Conservation (phyloP, 257 asterid species). For the Solanum tarapatanum region DNA sequence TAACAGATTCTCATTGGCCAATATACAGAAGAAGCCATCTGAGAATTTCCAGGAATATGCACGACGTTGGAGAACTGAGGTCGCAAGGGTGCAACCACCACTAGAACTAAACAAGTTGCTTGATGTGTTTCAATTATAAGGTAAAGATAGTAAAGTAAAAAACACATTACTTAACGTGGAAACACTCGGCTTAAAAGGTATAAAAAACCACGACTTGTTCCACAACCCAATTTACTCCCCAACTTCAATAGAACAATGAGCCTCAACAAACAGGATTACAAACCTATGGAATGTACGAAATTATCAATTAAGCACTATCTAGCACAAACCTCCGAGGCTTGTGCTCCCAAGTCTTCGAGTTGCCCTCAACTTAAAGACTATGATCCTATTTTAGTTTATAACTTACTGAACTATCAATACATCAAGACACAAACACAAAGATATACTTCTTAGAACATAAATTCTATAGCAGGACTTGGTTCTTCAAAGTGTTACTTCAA, state of each 20-base stretch:
- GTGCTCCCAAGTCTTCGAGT: not conserved
- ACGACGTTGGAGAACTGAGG: too few relatives aligned
- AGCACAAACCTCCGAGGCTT: not conserved
- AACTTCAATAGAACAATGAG: not conserved
- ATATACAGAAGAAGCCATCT: too few relatives aligned
- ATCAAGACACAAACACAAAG: not conserved
- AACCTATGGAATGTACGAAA: not conserved
- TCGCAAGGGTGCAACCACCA: too few relatives aligned
- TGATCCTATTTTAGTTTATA: not conserved
- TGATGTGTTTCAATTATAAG: not conserved
- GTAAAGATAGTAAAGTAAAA: not conserved
- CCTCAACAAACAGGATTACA: not conserved
- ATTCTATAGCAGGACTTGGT: not conserved
- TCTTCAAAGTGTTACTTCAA: not conserved
- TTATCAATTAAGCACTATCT: not conserved
- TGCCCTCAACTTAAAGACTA: not conserved
- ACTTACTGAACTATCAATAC: not conserved
- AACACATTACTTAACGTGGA: not conserved
- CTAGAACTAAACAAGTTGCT: not conserved
- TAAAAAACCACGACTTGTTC: not conserved
- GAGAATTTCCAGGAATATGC: too few relatives aligned
- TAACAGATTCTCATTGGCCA: too few relatives aligned
- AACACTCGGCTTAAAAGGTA: too few relatives aligned
- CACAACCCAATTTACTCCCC: not conserved
- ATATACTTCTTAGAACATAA: not conserved